Evolutionary conservation across 2,329 filamentous ascomycete genomes (phyloP).

Genomic region (Diaporthe humulicola): DNA sequence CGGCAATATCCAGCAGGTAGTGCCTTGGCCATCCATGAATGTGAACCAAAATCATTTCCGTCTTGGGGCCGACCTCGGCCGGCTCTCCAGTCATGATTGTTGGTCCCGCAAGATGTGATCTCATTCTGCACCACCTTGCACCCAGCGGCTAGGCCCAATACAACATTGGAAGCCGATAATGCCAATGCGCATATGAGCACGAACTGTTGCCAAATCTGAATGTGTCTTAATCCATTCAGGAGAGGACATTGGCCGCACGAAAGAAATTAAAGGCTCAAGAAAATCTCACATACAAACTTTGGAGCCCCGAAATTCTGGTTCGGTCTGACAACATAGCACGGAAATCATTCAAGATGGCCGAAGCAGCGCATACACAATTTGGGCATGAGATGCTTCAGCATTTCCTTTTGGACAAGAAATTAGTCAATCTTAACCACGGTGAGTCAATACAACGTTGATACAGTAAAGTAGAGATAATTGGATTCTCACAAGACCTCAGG

Average conservation of each 20-base stretch:
- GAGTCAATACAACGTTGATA: not conserved
- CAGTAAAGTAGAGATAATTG: not conserved
- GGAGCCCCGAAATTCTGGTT: fast-evolving
- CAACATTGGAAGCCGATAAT: not conserved
- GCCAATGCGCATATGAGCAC: slow-evolving; percentile 19
- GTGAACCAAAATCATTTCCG: not conserved
- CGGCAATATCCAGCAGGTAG: no score
- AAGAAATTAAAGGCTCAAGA: not conserved
- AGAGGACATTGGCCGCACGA: not conserved
- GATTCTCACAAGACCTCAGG: slow-evolving; percentile 54
- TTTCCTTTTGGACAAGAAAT: slow-evolving; percentile 1
- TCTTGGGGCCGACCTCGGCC: not conserved
- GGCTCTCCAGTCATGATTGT: no score
- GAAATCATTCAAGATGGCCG: not conserved
- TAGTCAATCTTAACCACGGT: slow-evolving; percentile 2
- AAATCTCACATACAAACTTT: no score
- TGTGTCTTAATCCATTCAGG: not conserved
- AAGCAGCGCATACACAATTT: not conserved
- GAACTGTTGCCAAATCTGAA: not conserved
- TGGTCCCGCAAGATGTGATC: not conserved
- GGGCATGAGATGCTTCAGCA: slow-evolving; percentile 1
- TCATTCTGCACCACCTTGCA: not conserved
- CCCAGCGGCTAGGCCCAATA: not conserved
- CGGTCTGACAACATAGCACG: not conserved
- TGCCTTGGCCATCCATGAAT: not conserved